A percentile compares a stretch with the other conserved stretches of the same genome.
phyloP scores from a whole-genome alignment of 352 stramenopile genomes.

The Pythium insidiosum region DNA sequence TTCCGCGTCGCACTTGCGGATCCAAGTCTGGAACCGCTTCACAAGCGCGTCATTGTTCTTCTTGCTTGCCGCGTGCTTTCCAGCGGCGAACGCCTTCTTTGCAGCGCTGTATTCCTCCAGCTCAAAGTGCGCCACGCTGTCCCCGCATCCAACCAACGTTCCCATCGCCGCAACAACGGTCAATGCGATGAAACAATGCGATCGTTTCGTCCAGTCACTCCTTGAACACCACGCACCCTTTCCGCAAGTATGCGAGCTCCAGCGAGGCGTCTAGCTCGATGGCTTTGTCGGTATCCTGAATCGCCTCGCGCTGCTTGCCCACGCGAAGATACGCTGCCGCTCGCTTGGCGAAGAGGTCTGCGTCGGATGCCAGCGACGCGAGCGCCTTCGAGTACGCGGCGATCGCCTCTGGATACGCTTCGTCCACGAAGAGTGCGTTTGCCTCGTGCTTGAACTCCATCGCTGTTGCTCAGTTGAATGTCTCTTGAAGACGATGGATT shows the following conservation, averaged over 20 bases:
- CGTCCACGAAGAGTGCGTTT: conserved; percentile 82
- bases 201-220: no score
- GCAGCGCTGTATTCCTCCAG: conserved; percentile 61
- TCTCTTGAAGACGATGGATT: no score
- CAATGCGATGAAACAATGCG: no score
- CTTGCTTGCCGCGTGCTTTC: conserved; percentile 25
- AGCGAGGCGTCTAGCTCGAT: conserved; percentile 39
- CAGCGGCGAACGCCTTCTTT: conserved; percentile 49
- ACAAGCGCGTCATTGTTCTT: conserved; percentile 29
- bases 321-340: conserved; percentile 64
- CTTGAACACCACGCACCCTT: conserved; percentile 69
- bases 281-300: conserved; percentile 39
- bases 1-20: conserved; percentile 85
- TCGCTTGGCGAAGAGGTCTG: conserved; percentile 58
- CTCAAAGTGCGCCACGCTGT: conserved; percentile 73
- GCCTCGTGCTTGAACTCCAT: conserved; percentile 71
- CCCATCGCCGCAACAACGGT: no score
- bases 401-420: conserved; percentile 59
- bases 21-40: conserved; percentile 75
- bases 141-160: background rate
- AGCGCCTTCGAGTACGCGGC: conserved; percentile 41
- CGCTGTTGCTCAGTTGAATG: background rate
- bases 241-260: conserved; percentile 55
- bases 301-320: conserved; percentile 42
- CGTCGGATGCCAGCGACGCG: conserved; percentile 24